Base-by-base conservation (phyloP, 2,329 filamentous ascomycete genomes). In the Cadophora sp. region DNA sequence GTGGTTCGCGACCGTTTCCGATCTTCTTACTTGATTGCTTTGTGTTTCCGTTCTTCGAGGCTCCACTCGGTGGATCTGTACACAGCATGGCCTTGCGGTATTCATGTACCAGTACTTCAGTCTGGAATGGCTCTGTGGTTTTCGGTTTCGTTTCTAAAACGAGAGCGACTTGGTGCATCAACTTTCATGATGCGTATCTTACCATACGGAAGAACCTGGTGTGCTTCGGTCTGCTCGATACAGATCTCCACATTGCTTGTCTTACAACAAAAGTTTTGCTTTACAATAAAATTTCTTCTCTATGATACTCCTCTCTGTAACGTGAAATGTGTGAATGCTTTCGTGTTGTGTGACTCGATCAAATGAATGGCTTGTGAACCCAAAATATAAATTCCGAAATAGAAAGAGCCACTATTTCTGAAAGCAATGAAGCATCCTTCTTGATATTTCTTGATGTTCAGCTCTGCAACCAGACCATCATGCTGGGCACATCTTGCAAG, bases 171-270 rank as follows among this genome's bases (percentile, higher is more conserved):
- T 55, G 26, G 16, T 31, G 27, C 51, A 29, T 55, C 51, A 55
- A 31, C 51, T 31, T 31, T 55, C 51, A 31, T 55, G 51, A 55
- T 55, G 51, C 51, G 51, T 55, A 55, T 55, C 9, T 27, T 55
- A 9, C 1, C 14, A 55, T 31, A 7, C 51, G 14, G 51, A 55
- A 55, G 51, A 19, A 26, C 51, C 51, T 31, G 26, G 51, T 31
- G 26, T n/a, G 7, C 51, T 55, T 55, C 51, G 14, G 14, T 55
- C 16, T 6, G 24, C 31, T n/a, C 7, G 14, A 55, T 55, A 55
- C 51, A 31, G 26, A 55, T 48, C 24, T 27, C 26, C 26, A n/a
- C 51, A 29, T 27, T 55, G 26, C 16, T n/a, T 29, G 27, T 26
- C 27, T 55, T 16, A 31, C 9, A 55, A 55, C 51, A 55, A 55